Evolutionary conservation across 2,329 filamentous ascomycete species (phyloP).

Genomic region (Pseudogymnoascus sp.): DNA sequence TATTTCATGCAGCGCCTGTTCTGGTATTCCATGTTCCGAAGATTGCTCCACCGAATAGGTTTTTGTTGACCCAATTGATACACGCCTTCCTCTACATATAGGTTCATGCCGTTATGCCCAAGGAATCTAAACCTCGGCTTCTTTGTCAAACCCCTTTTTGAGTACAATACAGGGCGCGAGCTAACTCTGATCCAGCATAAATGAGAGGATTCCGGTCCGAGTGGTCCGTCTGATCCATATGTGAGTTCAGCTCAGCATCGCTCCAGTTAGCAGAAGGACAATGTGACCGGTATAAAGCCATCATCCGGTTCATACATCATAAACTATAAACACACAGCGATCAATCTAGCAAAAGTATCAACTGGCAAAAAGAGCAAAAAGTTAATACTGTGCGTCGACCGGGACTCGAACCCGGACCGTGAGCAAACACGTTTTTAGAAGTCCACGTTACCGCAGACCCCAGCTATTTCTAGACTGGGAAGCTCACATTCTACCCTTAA

Average conservation of each 20-base stretch:
- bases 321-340: not conserved
- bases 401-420: slow-evolving; percentile 9
- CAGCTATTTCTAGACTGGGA: slow-evolving; percentile 5
- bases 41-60: not conserved
- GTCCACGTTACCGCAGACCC: slow-evolving; percentile 9
- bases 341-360: not conserved
- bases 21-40: not conserved
- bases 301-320: not conserved
- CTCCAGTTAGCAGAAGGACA: not conserved
- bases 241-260: not conserved
- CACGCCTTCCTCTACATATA: not conserved
- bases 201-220: not conserved
- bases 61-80: not conserved
- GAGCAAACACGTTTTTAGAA: not conserved
- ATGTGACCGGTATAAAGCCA: not conserved
- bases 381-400: not conserved
- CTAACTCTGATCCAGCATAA: not conserved
- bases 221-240: not conserved
- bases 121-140: not conserved
- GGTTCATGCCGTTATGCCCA: not conserved
- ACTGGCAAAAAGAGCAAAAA: not conserved
- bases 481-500: slow-evolving; percentile 10
- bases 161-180: not conserved
- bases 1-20: not conserved
- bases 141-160: not conserved